Percentiles rank a stretch among this genome's conserved stretches.
These are phyloP conservation scores for Globisporangium iwayamae DNA, from an alignment of 352 stramenopile genomes.

Conservation along the genomic window DNA sequence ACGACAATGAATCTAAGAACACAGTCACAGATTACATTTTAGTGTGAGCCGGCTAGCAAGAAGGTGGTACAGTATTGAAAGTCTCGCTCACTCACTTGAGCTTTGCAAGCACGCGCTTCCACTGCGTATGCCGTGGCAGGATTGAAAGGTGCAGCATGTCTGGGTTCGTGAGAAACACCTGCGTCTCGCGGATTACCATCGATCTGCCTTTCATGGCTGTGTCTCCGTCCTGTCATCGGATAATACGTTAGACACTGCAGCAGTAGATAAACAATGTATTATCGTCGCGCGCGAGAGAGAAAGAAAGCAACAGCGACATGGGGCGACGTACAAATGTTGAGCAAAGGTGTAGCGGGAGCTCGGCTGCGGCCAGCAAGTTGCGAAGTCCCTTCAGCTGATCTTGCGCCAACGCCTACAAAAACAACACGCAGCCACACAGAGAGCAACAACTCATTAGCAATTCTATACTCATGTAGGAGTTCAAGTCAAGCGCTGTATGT, in stretches of 20 bases:
- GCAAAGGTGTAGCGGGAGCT: slow-evolving; percentile 43
- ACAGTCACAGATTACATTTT: neutral
- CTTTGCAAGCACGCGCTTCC: slow-evolving; percentile 84
- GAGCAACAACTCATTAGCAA: neutral
- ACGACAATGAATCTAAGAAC: slow-evolving; percentile 60
- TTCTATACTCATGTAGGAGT: neutral
- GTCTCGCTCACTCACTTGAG: slow-evolving; percentile 62
- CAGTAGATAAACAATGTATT: neutral
- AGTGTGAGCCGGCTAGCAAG: neutral
- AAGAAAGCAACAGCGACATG: neutral
- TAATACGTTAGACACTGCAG: neutral
- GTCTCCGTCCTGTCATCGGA: slow-evolving; percentile 87
- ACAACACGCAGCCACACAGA: neutral
- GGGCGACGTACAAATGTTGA: slow-evolving; percentile 58
- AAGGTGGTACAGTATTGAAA: neutral
- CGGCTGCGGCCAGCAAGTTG: slow-evolving; percentile 57
- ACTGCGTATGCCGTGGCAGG: slow-evolving; percentile 90
- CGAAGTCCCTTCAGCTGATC: slow-evolving; percentile 94
- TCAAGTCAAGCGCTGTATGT: neutral
- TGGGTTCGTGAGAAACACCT: slow-evolving; percentile 98
- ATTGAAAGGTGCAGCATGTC: slow-evolving; percentile 98
- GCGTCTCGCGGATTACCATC: slow-evolving; percentile 77
- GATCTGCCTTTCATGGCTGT: slow-evolving; percentile 88
- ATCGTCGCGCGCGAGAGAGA: neutral
- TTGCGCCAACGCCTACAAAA: slow-evolving; percentile 90